Base-by-base conservation (phyloP, 2,329 filamentous ascomycete genomes). In the Pleurostoma richardsiae region DNA sequence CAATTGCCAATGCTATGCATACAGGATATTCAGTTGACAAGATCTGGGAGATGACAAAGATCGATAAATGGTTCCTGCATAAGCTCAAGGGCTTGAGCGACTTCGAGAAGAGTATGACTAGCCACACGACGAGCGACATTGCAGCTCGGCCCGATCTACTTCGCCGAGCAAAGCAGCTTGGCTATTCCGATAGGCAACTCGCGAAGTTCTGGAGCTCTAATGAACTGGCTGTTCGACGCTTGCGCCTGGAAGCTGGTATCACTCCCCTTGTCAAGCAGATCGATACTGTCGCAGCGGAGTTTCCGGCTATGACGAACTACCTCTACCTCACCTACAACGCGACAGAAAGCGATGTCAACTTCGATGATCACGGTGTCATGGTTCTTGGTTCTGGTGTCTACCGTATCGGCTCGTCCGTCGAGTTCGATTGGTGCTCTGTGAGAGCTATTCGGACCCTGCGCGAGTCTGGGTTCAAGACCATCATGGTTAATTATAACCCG, bases 351-450 rank as follows among this genome's bases (percentile, higher is more conserved):
- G 94, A 99, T 59, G 74, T 97, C 46, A 63, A 65, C 10, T 97
- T 97, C 60, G 77, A 90, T 7, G 94, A 99, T 62, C 83, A 92
- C 52, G 94, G 94, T 60, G 81, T 96, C 51, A 96, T 97, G 90
- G 92, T 99, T 6, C 77, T 97, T 30, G 92, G 92, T 10, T 96
- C 91, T 30, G 92, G 92, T 67, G 91, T 96, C 7, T 97, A 97
- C 75, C 83, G 94, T 51, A 99, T 99, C 54, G 94, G 94, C 55
- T 96, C 91, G 0, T 96, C 92, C 0, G 94, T 99, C 49, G 94
- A 99, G 64, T 99, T 99, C 66, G 94, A 99, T 68, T 99, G 94
- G 94, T 97, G 94, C 67, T 96, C 94, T 4, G 94, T 99, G 29
- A 80, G 92, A 50, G 90, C 94, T 5, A 95, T 97, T 52, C 85